A percentile compares a stretch with the other conserved stretches of the same genome.
Conservation (phyloP, 345 rosid species). For the Eucalyptus guilfoylei region DNA sequence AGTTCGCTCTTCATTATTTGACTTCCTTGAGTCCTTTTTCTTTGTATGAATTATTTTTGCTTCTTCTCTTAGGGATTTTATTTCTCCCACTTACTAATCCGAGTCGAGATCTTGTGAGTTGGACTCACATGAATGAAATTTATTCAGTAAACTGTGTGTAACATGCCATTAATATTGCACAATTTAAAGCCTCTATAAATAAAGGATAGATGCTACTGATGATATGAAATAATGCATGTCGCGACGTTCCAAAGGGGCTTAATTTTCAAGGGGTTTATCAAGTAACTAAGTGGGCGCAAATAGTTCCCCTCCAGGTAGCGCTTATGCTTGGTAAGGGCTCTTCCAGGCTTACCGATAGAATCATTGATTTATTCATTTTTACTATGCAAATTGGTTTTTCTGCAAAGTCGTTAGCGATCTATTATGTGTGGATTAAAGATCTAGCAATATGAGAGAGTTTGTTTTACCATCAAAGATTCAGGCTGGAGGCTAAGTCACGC, state of each 20-base stretch:
- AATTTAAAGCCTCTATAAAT: neutral
- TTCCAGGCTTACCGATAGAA: too few species aligned
- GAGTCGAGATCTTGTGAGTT: too few species aligned
- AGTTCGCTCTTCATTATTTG: neutral
- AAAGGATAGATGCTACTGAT: too few species aligned
- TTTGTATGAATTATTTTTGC: neutral
- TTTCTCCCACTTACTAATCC: neutral
- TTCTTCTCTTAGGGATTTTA: neutral
- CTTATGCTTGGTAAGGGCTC: too few species aligned
- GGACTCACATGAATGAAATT: too few species aligned
- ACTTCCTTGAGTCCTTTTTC: neutral
- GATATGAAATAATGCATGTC: too few species aligned
- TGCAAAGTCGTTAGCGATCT: neutral
- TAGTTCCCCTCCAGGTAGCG: neutral
- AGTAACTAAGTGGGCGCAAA: neutral
- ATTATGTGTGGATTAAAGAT: neutral
- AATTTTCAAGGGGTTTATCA: neutral
- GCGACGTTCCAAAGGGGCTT: neutral
- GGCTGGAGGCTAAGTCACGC: neutral
- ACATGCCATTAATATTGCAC: neutral
- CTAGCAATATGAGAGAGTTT: neutral
- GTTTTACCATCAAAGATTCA: neutral
- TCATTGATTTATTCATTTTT: too few species aligned
- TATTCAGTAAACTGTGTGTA: neutral
- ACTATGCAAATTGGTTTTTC: neutral